These are phyloP conservation scores for Talaromyces adpressus DNA, from an alignment of 495 filamentous ascomycete genomes.

Conservation along the genomic window DNA sequence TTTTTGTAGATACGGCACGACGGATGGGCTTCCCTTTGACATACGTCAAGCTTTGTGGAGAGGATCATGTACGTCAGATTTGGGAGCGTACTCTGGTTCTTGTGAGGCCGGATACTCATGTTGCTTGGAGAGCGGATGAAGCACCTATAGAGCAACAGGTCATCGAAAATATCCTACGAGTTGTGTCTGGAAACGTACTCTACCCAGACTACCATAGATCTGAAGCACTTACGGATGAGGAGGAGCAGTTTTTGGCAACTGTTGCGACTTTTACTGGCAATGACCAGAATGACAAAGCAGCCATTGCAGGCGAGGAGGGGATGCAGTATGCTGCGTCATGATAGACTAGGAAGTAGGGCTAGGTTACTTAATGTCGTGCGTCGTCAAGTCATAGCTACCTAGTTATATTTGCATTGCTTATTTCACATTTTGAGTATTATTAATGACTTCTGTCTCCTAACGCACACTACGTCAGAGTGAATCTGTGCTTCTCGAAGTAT, in stretches of 20 bases:
- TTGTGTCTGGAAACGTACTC: neutral
- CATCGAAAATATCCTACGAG: neutral
- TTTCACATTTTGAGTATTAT: neutral
- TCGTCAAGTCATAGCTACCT: neutral
- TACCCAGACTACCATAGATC: neutral
- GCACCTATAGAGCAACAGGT: neutral
- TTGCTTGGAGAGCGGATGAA: conserved; percentile 11
- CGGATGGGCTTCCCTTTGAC: conserved; percentile 6
- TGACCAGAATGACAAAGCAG: neutral
- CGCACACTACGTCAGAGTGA: neutral
- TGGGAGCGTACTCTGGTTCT: conserved; percentile 15
- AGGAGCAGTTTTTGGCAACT: neutral
- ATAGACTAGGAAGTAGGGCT: neutral
- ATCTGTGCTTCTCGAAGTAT: neutral
- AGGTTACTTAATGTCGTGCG: neutral
- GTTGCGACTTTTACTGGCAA: neutral
- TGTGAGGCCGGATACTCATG: conserved; percentile 17
- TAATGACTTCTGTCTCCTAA: neutral
- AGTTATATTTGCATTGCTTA: neutral
- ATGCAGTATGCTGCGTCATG: neutral
- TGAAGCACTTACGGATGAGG: neutral
- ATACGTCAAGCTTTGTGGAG: conserved; percentile 7
- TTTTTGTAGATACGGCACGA: neutral
- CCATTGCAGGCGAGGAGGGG: neutral
- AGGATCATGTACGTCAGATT: conserved; percentile 9